Percentiles rank a stretch among this genome's conserved stretches.
phyloP scores from a whole-genome alignment of 139 green algal genomes.

The Nannochloris sp. region DNA sequence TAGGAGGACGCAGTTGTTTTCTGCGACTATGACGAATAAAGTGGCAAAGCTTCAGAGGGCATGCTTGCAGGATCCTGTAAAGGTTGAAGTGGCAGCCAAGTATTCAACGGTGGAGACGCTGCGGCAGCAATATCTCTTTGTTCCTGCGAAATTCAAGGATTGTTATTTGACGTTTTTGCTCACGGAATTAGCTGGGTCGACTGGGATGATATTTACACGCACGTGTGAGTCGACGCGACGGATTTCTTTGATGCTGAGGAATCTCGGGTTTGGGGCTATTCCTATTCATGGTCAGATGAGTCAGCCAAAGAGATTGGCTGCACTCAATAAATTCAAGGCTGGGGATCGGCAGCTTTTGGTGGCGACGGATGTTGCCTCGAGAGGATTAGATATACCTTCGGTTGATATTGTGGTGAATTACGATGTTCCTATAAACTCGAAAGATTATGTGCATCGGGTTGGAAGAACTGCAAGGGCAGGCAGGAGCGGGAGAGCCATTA shows the following conservation, averaged over 20 bases:
- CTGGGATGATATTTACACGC: constrained; percentile 85
- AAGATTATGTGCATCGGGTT: constrained; percentile 96
- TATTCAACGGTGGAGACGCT: constrained; percentile 96
- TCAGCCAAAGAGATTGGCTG: constrained; percentile 90
- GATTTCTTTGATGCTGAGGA: constrained; percentile 87
- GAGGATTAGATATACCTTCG: constrained; percentile 90
- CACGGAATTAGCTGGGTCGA: constrained; percentile 66
- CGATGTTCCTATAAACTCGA: constrained; percentile 89
- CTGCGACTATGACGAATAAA: constrained; percentile 98
- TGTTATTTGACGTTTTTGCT: constrained; percentile 84
- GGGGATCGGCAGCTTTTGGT: constrained; percentile 79
- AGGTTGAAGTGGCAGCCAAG: constrained; percentile 92
- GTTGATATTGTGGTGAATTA: constrained; percentile 97
- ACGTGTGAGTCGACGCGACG: constrained; percentile 88
- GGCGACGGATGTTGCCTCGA: constrained; percentile 79
- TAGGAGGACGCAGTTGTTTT: constrained; percentile 92
- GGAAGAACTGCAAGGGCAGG: constrained; percentile 91
- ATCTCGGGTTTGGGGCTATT: constrained; percentile 91
- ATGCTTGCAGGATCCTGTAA: constrained; percentile 85
- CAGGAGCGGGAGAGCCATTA: constrained; percentile 79
- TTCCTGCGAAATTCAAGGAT: constrained; percentile 99
- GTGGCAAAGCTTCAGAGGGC: constrained; percentile 97
- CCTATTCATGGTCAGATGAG: constrained; percentile 98
- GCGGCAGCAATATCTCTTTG: constrained; percentile 95
- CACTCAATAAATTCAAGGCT: constrained; percentile 98